A percentile compares a stretch with the other conserved stretches of the same genome.
Evolutionary conservation across 148 eudicot genomes (phyloP).

Genomic region (Limonium bicolor): DNA sequence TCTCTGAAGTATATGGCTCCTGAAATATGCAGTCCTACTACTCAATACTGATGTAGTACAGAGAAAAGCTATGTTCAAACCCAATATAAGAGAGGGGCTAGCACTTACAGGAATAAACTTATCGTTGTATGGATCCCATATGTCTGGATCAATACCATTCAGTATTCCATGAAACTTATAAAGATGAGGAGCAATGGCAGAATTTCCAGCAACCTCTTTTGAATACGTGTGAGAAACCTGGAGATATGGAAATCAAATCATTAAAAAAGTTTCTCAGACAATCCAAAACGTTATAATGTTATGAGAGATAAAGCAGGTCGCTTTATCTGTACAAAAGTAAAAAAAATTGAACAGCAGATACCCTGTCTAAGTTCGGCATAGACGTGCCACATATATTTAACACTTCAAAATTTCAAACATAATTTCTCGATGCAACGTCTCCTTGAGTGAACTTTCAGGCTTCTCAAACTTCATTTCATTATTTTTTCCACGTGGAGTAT

Average conservation of each 20-base stretch:
- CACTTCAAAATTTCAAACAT: background rate
- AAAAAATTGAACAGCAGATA: no score
- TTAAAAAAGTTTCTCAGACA: no score
- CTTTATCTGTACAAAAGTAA: background rate
- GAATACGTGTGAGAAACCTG: conserved; percentile 94
- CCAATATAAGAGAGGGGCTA: background rate
- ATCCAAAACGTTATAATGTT: background rate
- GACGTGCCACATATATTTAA: background rate
- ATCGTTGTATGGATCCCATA: conserved; percentile 94
- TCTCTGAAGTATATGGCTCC: conserved; percentile 73
- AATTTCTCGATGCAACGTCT: background rate
- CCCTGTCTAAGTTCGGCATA: background rate
- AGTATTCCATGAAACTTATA: conserved; percentile 88
- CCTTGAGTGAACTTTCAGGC: no score
- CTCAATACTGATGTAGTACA: no score
- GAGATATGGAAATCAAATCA: conserved; percentile 1
- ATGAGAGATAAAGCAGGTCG: background rate
- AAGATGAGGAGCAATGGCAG: conserved; percentile 65
- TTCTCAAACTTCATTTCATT: no score
- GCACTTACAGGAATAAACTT: conserved; percentile 77
- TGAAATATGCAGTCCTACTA: conserved; percentile 20
- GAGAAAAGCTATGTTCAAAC: background rate
- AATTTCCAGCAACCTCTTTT: conserved; percentile 70
- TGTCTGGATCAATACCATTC: conserved; percentile 93
- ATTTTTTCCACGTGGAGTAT: no score